phyloP scores from a whole-genome alignment of 1,284 basidiomycete species.

The Gomphus bonarii region DNA sequence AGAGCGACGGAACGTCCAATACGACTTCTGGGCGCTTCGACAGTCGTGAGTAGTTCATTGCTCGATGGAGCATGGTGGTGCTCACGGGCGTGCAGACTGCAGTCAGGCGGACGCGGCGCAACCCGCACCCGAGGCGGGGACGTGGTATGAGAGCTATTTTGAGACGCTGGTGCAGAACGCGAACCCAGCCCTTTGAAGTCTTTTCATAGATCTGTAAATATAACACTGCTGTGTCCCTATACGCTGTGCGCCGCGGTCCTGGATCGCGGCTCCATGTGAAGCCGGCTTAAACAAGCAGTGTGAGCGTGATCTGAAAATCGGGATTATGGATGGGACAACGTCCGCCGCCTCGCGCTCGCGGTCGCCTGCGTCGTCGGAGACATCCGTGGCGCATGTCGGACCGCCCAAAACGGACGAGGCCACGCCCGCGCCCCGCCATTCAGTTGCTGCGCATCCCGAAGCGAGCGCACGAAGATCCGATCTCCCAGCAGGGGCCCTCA shows the following conservation, averaged over 20 bases:
- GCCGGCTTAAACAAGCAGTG: not conserved
- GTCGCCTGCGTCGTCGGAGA: not conserved
- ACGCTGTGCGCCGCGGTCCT: not conserved
- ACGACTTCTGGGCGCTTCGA: constrained; percentile 48
- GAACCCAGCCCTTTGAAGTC: constrained; percentile 39
- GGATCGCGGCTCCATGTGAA: not conserved
- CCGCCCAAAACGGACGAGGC: too few relatives aligned
- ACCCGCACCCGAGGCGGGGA: constrained; percentile 51
- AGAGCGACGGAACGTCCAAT: constrained; percentile 55
- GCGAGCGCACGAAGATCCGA: not conserved
- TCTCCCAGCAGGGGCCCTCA: constrained; percentile 23
- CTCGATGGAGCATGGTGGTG: not conserved
- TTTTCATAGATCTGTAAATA: too few relatives aligned
- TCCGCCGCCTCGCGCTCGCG: not conserved
- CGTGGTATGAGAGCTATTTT: constrained; percentile 59
- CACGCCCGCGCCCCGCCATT: too few relatives aligned
- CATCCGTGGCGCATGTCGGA: not conserved
- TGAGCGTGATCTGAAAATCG: not conserved
- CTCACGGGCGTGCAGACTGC: constrained; percentile 9
- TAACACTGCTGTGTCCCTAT: too few relatives aligned
- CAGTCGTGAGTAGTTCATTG: constrained; percentile 20
- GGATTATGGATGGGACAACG: not conserved
- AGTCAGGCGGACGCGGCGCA: constrained; percentile 38
- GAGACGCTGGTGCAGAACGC: constrained; percentile 40
- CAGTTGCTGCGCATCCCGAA: not conserved